A percentile compares a stretch with the other conserved stretches of the same genome.
These are phyloP conservation scores for Calophaca sinica DNA, from an alignment of 306 rosid species.

Conservation along the genomic window DNA sequence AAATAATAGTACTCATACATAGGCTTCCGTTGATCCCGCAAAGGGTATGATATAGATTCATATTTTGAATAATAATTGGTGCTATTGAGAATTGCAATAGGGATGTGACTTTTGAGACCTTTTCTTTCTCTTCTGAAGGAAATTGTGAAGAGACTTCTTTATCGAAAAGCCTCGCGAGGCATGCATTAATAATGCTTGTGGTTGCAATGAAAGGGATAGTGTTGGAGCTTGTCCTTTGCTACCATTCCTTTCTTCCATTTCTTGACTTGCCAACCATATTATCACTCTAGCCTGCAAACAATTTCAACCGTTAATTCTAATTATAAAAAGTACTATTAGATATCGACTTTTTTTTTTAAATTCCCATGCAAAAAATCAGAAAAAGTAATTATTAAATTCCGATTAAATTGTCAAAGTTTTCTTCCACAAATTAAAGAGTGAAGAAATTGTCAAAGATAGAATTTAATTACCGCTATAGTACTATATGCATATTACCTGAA, in stretches of 20 bases:
- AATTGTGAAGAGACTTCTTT: constrained; percentile 47
- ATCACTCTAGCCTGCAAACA: constrained; percentile 49
- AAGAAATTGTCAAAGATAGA: neutral
- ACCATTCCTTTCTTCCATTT: constrained; percentile 38
- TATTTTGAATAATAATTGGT: neutral
- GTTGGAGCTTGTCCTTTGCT: neutral
- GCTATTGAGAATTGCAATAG: neutral
- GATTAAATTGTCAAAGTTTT: neutral
- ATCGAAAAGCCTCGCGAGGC: constrained; percentile 38
- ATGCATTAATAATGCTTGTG: constrained; percentile 38
- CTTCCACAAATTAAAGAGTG: neutral
- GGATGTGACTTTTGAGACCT: constrained; percentile 37
- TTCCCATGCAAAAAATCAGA: neutral
- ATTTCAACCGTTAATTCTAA: neutral
- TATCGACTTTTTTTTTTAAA: too few relatives aligned
- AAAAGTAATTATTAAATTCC: neutral
- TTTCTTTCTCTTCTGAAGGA: constrained; percentile 50
- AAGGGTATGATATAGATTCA: constrained; percentile 1
- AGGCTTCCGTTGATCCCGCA: neutral
- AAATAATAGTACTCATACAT: neutral
- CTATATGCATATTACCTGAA: constrained; percentile 46
- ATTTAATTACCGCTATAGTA: neutral
- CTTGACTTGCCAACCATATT: constrained; percentile 51
- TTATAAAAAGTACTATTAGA: neutral
- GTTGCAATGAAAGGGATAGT: constrained; percentile 39